These are phyloP conservation scores for Syzygium malaccense DNA, from an alignment of 441 rosid genomes.

Conservation along the genomic window DNA sequence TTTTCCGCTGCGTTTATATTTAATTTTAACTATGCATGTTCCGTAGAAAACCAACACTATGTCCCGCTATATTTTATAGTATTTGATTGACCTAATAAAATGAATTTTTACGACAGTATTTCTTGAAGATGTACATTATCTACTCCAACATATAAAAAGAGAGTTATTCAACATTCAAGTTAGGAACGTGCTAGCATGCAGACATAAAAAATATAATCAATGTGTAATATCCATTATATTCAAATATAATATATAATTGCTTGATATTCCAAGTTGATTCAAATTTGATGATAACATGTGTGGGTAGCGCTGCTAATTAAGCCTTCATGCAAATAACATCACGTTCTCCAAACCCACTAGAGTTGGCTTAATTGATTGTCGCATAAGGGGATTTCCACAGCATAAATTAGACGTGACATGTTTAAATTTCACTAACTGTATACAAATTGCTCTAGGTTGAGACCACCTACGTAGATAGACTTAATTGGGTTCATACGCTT, in stretches of 20 bases:
- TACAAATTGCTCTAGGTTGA: neutral
- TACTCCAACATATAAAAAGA: neutral
- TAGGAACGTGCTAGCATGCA: neutral
- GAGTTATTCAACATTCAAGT: neutral
- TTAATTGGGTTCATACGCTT: neutral
- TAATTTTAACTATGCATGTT: too few species aligned
- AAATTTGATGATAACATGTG: neutral
- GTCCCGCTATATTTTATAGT: neutral
- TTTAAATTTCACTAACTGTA: neutral
- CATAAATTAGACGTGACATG: neutral
- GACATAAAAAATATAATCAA: neutral
- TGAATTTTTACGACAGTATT: neutral
- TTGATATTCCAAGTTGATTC: neutral
- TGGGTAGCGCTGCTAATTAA: neutral
- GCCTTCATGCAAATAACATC: neutral
- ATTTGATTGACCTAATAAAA: neutral
- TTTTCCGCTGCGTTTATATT: too few species aligned
- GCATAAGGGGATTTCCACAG: neutral
- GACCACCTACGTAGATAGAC: neutral
- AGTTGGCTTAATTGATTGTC: neutral
- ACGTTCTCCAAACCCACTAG: neutral
- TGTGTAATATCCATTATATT: neutral
- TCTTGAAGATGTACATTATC: neutral
- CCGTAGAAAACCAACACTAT: too few species aligned
- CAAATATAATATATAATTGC: neutral